Evolutionary conservation across 2,329 filamentous ascomycete species (phyloP), one percentile per base, ranked within the genome.

Genomic region (Cryphonectria radicalis): DNA sequence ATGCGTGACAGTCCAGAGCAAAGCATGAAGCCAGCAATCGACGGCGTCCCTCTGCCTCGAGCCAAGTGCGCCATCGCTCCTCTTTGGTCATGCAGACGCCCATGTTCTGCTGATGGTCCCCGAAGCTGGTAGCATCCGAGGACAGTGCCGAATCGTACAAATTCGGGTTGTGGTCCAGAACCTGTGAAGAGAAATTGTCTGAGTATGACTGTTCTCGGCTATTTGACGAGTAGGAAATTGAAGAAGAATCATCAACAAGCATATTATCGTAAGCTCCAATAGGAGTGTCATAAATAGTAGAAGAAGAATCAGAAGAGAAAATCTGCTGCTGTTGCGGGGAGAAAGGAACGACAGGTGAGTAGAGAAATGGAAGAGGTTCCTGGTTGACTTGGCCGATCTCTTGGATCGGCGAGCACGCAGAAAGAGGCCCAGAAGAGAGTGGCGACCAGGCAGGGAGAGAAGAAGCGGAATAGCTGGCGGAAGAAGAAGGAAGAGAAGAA

Each of bases 1-100:
- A 84, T 76, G 86, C 83, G 72, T 89, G 88, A 8, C 85, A 81
- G 76, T 90, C 88, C 70, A 88, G 80, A 68, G 88, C 78, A 77
- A 89, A 88, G 78, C 87, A 90, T 19, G 84, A 84, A 46, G 85
- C 81, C n/a, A 89, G 79, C 40, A 90, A 81, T 59, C 88, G 84
- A 69, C 86, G 84, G 69, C 81, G 82, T 10, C 85, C 81, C 78
- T 90, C 88, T 66, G 79, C 77, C 63, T 85, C 79, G 57, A 89
- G 77, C 88, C 88, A 90, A 72, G 79, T 75, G 55, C 79, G 80
- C 88, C 88, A 90, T 63, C 80, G 80, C 71, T 79, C 78, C 43
- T 80, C 76, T 40, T 75, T 77, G 64, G 79, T 74, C 69, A 72
- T 64, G 72, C 14, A 50, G 35, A 69, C 55, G 2, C 55, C 59